Base-by-base conservation (phyloP, 306 rosid species). In the Acmispon strigosus region DNA sequence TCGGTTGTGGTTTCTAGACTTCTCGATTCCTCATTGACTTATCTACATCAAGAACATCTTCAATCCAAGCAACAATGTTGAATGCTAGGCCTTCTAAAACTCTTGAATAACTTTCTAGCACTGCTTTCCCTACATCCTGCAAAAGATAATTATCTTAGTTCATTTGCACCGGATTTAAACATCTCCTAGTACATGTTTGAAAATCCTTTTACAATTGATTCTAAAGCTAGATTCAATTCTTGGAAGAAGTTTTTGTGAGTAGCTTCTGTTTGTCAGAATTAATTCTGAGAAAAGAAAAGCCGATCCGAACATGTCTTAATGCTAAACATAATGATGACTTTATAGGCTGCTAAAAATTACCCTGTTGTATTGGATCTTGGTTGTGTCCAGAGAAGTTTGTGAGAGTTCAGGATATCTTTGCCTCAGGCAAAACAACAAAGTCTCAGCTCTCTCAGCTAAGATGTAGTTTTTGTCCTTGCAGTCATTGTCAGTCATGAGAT, bases 381-480 rank as follows among this genome's bases (percentile, higher is more conserved):
- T 78, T 18, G 96, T 74, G 80, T 95, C 99, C 84, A 95, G 75
- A 63, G 97, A 83, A 64, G 99, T 91, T 81, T 95, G 99, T 27
- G 97, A 84, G 48, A 95, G 96, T 79, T 87, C 96, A 76, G 99
- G 99, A 69, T 79, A 95, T 70, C 92, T 87, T 77, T 86, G 96
- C 86, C 89, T 95, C 87, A 95, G 76, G 73, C 89, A 76, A 68
- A 91, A 77, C 59, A 95, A 58, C 34, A 91, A 64, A 39, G 75
- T 84, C 61, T 87, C 97, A 1, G 99, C 97, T 84, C 89, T 91
- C 34, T 95, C 96, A 1, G 99, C 99, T 72, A 95, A 82, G 13
- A 77, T 51, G 76, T 77, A 88, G 76, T 95, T 95, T 63, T 89
- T 95, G 85, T 95, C 99, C 18, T 68, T 72, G 48, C 45, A 18